Base-by-base conservation (phyloP, 495 filamentous ascomycete genomes). In the Xylaria palmicola region DNA sequence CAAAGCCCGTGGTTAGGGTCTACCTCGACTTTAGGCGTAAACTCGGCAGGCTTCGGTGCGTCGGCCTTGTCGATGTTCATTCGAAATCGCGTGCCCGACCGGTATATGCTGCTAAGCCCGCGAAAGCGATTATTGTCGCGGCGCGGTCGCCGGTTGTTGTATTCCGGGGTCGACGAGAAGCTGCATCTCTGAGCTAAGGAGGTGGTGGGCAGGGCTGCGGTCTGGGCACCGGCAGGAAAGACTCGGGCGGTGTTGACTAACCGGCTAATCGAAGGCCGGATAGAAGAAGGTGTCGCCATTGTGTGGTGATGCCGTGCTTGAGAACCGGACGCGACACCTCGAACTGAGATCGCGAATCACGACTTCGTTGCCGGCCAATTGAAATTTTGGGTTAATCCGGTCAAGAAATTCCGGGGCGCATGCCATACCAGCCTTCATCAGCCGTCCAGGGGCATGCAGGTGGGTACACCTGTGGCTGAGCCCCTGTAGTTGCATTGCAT, bases 1-100 rank as follows among this genome's bases (percentile, higher is more conserved):
- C 89, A 97, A n/a, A 99, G 87, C 36, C 91, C 92, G 75, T 99
- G 94, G 58, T 94, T 74, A 6, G 82, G 79, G 68, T 88, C 88
- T 15, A 85, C 81, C 57, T 81, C 67, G 37, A 87, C 60, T 58
- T 82, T 75, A 8, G 77, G 79, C 62, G 71, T 75, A 67, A 74
- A 82, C 54, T 75, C 76, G 9, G 89, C 86, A 9, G 94, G 94
- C 68, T 84, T 75, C 12, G 94, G 94, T 57, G 96, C 76, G 43
- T 85, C 79, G 60, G 87, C 82, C 72, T 88, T 88, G 47, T 83
- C 85, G 27, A 90, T 83, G 30, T 84, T 85, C 55, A 92, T 77
- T 36, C 83, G 84, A 66, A 86, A 83, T 61, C 85, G 85, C 1
- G 86, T 85, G n/a, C 91, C 91, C 24, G 88, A 92, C 20, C 87